These are phyloP conservation scores for Sporothrix pseudoabietina DNA, from an alignment of 2,329 filamentous ascomycete species.

Conservation along the genomic window DNA sequence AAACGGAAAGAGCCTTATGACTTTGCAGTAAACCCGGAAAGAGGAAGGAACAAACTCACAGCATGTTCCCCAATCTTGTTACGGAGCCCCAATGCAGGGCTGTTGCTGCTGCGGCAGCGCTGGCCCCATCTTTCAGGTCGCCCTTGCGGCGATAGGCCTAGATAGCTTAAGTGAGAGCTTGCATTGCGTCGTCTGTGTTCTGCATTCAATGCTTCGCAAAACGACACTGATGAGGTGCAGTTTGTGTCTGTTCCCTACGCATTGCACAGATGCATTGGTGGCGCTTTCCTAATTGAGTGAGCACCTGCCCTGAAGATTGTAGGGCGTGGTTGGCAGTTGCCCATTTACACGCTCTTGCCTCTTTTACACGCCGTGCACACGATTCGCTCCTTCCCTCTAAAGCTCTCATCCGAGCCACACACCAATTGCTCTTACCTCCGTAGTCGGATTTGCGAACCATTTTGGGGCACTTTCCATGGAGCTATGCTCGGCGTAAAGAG, in stretches of 20 bases:
- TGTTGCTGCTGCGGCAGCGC: neutral
- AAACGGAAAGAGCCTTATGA: neutral
- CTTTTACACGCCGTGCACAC: neutral
- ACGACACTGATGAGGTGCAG: neutral
- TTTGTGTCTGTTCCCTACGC: neutral
- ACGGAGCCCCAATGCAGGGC: neutral
- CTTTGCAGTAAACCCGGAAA: neutral
- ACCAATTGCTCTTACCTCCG: constrained; percentile 17
- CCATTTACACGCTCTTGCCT: neutral
- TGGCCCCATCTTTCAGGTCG: neutral
- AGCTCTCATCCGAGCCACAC: neutral
- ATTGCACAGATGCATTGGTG: neutral
- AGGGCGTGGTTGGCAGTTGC: neutral
- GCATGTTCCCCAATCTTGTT: neutral
- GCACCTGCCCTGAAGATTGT: neutral
- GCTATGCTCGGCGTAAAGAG: constrained; percentile 9
- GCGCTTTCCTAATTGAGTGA: constrained; percentile 12
- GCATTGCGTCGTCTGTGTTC: neutral
- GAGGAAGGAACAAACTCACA: neutral
- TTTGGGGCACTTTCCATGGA: neutral
- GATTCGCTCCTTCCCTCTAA: constrained; percentile 13
- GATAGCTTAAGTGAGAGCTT: neutral
- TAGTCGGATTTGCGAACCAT: constrained; percentile 18
- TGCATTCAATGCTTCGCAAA: neutral
- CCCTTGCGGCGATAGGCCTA: neutral